Evolutionary conservation across 2,329 filamentous ascomycete species (phyloP).

Genomic region (Aspergillus ochraceus): DNA sequence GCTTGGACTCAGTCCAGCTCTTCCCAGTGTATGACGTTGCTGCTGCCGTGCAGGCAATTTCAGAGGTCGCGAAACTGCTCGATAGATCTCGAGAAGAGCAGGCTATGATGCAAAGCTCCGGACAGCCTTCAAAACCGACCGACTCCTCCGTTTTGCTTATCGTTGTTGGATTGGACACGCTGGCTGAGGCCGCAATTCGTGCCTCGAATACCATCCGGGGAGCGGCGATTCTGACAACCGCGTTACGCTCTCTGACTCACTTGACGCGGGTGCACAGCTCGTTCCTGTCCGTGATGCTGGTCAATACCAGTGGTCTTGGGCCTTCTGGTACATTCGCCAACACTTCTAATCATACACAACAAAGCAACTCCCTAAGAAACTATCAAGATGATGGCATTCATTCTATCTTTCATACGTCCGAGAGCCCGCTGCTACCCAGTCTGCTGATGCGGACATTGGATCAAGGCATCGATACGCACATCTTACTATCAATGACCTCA

Average conservation of each 20-base stretch:
- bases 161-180: conserved; percentile 38
- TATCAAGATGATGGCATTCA: conserved; percentile 22
- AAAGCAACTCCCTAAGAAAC: background rate
- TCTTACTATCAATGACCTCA: conserved; percentile 34
- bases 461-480: conserved; percentile 41
- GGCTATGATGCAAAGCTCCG: background rate
- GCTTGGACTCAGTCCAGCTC: conserved; percentile 34
- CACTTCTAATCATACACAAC: background rate
- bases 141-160: conserved; percentile 24
- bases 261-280: conserved; percentile 31
- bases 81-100: conserved; percentile 18
- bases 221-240: conserved; percentile 32
- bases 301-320: conserved; percentile 38
- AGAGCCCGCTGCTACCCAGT: conserved; percentile 25
- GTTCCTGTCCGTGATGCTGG: conserved; percentile 35
- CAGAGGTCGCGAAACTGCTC: conserved; percentile 29
- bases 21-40: conserved; percentile 34
- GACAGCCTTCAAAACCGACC: background rate
- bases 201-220: conserved; percentile 38
- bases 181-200: conserved; percentile 38
- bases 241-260: conserved; percentile 34
- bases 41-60: conserved; percentile 31
- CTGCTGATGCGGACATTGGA: conserved; percentile 38
- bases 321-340: conserved; percentile 2
- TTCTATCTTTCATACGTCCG: conserved; percentile 27